A percentile compares a stretch with the other conserved stretches of the same genome.
Evolutionary conservation across 1,284 basidiomycete genomes (phyloP).

Genomic region (Lignosus rhinocerotis): DNA sequence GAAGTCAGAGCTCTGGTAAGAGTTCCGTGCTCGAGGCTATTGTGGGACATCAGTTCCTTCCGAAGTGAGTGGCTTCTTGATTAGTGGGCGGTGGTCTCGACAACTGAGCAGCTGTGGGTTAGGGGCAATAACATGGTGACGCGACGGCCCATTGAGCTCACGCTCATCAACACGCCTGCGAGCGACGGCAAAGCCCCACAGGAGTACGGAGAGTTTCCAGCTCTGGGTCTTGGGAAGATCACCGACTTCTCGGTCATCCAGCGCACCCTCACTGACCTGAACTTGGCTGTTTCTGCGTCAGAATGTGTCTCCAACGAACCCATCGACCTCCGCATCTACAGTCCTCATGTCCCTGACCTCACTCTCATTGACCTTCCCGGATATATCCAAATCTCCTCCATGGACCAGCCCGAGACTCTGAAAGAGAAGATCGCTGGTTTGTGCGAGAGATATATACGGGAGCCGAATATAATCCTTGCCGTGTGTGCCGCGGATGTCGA

Average conservation of each 20-base stretch:
- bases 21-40: slow-evolving; percentile 97
- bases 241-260: slow-evolving; percentile 91
- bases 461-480: slow-evolving; percentile 97
- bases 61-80: slow-evolving; percentile 67
- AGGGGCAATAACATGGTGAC: slow-evolving; percentile 99
- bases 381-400: slow-evolving; percentile 92
- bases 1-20: slow-evolving; percentile 97
- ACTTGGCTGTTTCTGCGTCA: slow-evolving; percentile 86
- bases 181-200: slow-evolving; percentile 56
- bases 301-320: slow-evolving; percentile 94
- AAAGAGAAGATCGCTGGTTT: slow-evolving; percentile 90
- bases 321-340: slow-evolving; percentile 96
- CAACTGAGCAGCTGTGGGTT: slow-evolving; percentile 14
- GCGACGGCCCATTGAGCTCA: slow-evolving; percentile 95
- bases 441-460: slow-evolving; percentile 96
- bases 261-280: slow-evolving; percentile 91
- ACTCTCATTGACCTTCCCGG: slow-evolving; percentile 97
- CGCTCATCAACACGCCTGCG: slow-evolving; percentile 87
- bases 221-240: slow-evolving; percentile 85
- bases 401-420: slow-evolving; percentile 95
- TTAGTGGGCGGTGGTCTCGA: slow-evolving; percentile 12
- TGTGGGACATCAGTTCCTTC: slow-evolving; percentile 97
- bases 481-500: slow-evolving; percentile 99
- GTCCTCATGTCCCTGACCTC: slow-evolving; percentile 93
- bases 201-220: slow-evolving; percentile 95